Evolutionary conservation across 768 basidiomycete species (phyloP).

Genomic region (Lepiota brunneoincarnata): DNA sequence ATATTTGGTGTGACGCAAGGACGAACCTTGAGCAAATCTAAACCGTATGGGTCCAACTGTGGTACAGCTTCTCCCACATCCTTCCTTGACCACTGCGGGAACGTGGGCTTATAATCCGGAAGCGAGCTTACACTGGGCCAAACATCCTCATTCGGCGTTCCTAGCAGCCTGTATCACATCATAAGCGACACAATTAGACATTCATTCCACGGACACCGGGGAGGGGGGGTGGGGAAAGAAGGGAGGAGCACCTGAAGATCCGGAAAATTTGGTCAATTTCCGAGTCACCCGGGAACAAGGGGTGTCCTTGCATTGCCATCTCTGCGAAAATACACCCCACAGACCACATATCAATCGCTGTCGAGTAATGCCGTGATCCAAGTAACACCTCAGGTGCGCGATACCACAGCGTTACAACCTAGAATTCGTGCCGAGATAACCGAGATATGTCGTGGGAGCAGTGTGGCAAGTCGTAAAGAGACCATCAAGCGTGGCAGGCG

Average conservation of each 20-base stretch:
- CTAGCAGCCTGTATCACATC: constrained; percentile 65
- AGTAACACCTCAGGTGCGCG: constrained; percentile 97
- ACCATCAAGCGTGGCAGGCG: constrained; percentile 14
- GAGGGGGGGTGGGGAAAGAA: no score
- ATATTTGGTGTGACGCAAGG: background rate
- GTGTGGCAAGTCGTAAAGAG: background rate
- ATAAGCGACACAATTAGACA: background rate
- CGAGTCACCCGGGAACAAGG: constrained; percentile 97
- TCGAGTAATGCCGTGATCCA: constrained; percentile 94
- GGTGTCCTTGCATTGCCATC: constrained; percentile 89
- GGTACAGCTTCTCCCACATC: constrained; percentile 68
- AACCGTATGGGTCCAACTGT: constrained; percentile 70
- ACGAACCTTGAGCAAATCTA: constrained; percentile 72
- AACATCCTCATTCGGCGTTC: constrained; percentile 85
- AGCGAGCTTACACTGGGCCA: constrained; percentile 91
- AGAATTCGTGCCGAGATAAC: constrained; percentile 3
- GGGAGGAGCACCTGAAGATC: constrained; percentile 80
- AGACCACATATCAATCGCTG: constrained; percentile 99
- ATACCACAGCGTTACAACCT: constrained; percentile 99
- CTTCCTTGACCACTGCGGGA: constrained; percentile 90
- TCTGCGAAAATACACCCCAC: constrained; percentile 99
- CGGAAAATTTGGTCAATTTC: constrained; percentile 99
- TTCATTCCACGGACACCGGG: constrained; percentile 1
- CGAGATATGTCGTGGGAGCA: no score
- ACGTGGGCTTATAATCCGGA: constrained; percentile 95